These are phyloP conservation scores for Rhododendron ferrugineum DNA, from an alignment of 148 eudicot genomes.

Conservation along the genomic window DNA sequence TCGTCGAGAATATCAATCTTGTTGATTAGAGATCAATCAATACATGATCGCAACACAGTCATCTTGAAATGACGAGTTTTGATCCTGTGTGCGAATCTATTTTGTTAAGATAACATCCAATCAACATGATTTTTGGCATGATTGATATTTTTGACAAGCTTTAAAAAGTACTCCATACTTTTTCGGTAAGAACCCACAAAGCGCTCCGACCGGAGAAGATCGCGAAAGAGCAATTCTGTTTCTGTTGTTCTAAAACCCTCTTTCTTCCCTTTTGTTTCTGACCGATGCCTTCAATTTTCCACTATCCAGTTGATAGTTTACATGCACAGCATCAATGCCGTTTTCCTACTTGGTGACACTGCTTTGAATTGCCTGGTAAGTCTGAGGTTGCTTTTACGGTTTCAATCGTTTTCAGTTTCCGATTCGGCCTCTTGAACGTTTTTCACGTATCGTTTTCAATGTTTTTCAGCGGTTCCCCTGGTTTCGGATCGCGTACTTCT, in stretches of 20 bases:
- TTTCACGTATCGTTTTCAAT: background rate
- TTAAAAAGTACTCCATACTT: background rate
- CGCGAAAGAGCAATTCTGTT: background rate
- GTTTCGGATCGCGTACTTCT: conserved; percentile 81
- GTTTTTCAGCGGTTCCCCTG: conserved; percentile 70
- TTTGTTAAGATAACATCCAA: no score
- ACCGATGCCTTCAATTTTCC: background rate
- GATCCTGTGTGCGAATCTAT: background rate
- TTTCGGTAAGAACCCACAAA: background rate
- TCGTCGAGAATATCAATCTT: background rate
- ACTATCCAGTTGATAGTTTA: conserved; percentile 54
- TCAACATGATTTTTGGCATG: no score
- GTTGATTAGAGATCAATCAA: no score
- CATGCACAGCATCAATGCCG: conserved; percentile 83
- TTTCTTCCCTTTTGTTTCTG: background rate
- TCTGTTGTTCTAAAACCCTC: no score
- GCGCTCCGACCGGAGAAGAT: background rate
- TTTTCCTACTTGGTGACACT: conserved; percentile 81
- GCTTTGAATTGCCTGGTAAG: conserved; percentile 76
- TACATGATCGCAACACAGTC: no score
- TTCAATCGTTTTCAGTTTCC: background rate
- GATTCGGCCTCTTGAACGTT: background rate
- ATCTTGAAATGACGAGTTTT: background rate
- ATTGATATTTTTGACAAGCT: background rate
- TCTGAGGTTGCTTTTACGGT: background rate